Evolutionary conservation across 2,329 filamentous ascomycete genomes (phyloP), one percentile per base, ranked within the genome.

Genomic region (Alternaria sp.): DNA sequence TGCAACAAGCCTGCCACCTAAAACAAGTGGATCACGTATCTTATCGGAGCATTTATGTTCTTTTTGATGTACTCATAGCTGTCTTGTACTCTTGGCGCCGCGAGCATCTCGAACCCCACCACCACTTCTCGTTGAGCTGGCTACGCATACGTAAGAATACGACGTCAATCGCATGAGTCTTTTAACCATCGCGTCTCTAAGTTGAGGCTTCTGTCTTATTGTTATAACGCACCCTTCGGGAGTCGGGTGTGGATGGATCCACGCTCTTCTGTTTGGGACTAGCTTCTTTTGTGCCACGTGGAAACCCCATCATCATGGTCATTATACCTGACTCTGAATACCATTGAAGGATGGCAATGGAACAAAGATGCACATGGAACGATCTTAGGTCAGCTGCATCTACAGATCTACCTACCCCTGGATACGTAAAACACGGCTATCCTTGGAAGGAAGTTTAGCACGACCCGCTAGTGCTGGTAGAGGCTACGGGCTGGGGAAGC

Each of bases 401-500:
- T 51, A 26, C 49, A 41, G 49, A 49, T 49, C 46, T 22, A 38
- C 46, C 14, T 49, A 49, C 46, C 32, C 46, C 46, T 49, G 46
- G 46, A 24, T 46, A 24, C 11, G 20, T 24, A 49, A 49, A 49
- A 49, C 46, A 49, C 46, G 46, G 46, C 30, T 49, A 49, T 49
- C 46, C 46, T 49, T 24, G 46, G 32, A 49, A 18, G 18, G 20
- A 49, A 12, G 46, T 18, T 30, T 49, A 49, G 46, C 46, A 49
- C 32, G 46, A 38, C 9, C 46, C 46, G 30, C 46, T 42, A 38
- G 30, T 36, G 41, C 39, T 51, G 18, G 48, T 34, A 32, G 26
- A 47, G 20, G 55, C 55, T 38, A 59, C 56, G 46, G 56, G 56
- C 56, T 43, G 56, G 56, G 55, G 56, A 59, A 59, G 43, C 51